A percentile compares a stretch with the other conserved stretches of the same genome.
phyloP scores from a whole-genome alignment of 148 eudicot genomes.

The Limonium bicolor region DNA sequence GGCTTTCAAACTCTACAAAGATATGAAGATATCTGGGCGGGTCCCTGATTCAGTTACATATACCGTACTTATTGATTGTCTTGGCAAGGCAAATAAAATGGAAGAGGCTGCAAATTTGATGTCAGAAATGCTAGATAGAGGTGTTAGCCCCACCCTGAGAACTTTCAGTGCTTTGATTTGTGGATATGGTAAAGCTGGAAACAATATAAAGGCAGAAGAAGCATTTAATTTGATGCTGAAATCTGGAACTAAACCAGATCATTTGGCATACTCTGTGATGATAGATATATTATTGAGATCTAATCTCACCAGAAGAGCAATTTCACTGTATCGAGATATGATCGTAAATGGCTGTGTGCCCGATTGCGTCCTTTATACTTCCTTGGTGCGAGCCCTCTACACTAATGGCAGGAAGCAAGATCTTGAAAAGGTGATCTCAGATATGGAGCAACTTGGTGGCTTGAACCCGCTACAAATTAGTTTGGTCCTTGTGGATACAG shows the following conservation, averaged over 20 bases:
- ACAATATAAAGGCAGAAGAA: constrained; percentile 55
- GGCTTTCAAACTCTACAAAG: constrained; percentile 51
- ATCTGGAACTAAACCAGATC: constrained; percentile 78
- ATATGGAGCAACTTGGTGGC: constrained; percentile 45
- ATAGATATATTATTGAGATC: constrained; percentile 65
- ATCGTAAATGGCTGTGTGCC: constrained; percentile 49
- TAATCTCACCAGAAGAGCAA: constrained; percentile 35
- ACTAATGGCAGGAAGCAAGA: constrained; percentile 37
- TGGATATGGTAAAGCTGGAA: constrained; percentile 91
- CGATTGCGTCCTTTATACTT: constrained; percentile 39
- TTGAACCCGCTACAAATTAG: constrained; percentile 45
- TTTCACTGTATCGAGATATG: constrained; percentile 59
- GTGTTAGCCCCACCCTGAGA: constrained; percentile 68
- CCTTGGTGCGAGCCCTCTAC: constrained; percentile 41
- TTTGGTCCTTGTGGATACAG: constrained; percentile 56
- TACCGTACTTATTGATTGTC: constrained; percentile 75
- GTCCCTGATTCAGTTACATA: constrained; percentile 90
- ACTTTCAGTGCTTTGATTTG: constrained; percentile 93
- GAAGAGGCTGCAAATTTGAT: constrained; percentile 73
- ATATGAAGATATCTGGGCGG: constrained; percentile 63
- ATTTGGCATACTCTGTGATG: constrained; percentile 83
- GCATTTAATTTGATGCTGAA: constrained; percentile 64
- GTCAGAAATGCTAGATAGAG: constrained; percentile 78
- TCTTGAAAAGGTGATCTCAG: constrained; percentile 42
- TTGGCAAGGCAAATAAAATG: constrained; percentile 78